These are phyloP conservation scores for Starmerella bacillaris DNA, from an alignment of 805 yeast genomes.

Conservation along the genomic window DNA sequence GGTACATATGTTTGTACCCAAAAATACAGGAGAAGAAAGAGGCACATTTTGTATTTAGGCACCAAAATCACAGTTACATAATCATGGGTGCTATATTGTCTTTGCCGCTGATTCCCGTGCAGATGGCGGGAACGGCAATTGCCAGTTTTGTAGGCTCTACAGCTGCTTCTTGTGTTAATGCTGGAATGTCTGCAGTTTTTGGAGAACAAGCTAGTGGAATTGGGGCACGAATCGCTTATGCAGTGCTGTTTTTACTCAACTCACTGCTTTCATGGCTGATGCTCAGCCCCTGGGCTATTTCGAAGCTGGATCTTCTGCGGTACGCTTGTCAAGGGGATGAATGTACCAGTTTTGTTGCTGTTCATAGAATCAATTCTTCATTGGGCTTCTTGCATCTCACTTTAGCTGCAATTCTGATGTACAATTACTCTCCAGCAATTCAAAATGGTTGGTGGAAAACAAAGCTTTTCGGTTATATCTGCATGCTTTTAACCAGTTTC, in stretches of 20 bases:
- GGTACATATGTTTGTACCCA: too few relatives aligned
- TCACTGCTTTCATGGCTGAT: slow-evolving; percentile 84
- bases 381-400: slow-evolving; percentile 61
- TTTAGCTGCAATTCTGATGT: slow-evolving; percentile 44
- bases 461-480: slow-evolving; percentile 32
- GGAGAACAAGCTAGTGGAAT: slow-evolving; percentile 53
- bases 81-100: slow-evolving; percentile 28
- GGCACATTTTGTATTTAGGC: too few relatives aligned
- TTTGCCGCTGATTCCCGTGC: slow-evolving; percentile 42
- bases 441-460: slow-evolving; percentile 89
- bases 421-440: slow-evolving; percentile 52
- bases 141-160: slow-evolving; percentile 75
- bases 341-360: slow-evolving; percentile 85
- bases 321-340: slow-evolving; percentile 63
- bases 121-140: slow-evolving; percentile 36
- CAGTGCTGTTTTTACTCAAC: slow-evolving; percentile 55
- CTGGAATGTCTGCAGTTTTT: slow-evolving; percentile 18
- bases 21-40: too few relatives aligned
- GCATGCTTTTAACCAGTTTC: slow-evolving; percentile 49
- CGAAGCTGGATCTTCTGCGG: slow-evolving; percentile 53
- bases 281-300: slow-evolving; percentile 60
- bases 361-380: slow-evolving; percentile 81
- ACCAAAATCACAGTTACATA: too few relatives aligned
- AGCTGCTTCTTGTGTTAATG: slow-evolving; percentile 47
- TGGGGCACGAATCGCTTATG: slow-evolving; percentile 76